Percentiles rank a stretch among this genome's conserved stretches.
Conservation (phyloP, 129 eudicot genomes). For the Artemisia tridentata region DNA sequence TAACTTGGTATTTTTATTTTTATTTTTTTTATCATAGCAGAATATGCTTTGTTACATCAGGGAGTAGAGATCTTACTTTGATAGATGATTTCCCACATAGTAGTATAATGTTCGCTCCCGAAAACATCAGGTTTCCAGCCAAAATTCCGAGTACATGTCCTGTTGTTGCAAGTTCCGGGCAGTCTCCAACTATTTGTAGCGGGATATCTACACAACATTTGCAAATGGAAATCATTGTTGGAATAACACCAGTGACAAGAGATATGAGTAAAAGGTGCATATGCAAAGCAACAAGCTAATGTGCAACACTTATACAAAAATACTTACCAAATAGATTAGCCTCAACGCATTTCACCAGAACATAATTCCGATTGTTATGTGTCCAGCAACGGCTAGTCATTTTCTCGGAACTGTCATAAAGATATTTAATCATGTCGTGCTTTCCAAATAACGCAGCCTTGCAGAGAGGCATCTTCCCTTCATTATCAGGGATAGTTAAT, state of each 20-base stretch:
- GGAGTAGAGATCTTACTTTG: constrained; percentile 1
- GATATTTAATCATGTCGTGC: constrained; percentile 25
- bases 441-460: constrained; percentile 34
- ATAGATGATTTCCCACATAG: neutral
- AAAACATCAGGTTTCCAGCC: constrained; percentile 5
- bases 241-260: too few relatives aligned
- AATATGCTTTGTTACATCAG: too few relatives aligned
- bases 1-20: too few relatives aligned
- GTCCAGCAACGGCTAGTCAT: too few relatives aligned
- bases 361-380: too few relatives aligned
- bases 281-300: neutral
- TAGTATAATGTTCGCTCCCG: neutral
- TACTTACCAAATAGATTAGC: constrained; percentile 35
- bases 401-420: too few relatives aligned
- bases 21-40: too few relatives aligned
- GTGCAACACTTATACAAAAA: neutral
- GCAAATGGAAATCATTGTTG: neutral
- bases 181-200: constrained; percentile 7
- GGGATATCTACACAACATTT: constrained; percentile 21
- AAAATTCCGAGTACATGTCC: neutral
- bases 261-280: too few relatives aligned
- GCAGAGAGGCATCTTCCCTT: constrained; percentile 28
- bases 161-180: neutral
- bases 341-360: constrained; percentile 27
- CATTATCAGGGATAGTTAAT: constrained; percentile 12